Evolutionary conservation across 2,329 filamentous ascomycete genomes (phyloP), one percentile per base, ranked within the genome.

Genomic region (Epichloe sibirici): DNA sequence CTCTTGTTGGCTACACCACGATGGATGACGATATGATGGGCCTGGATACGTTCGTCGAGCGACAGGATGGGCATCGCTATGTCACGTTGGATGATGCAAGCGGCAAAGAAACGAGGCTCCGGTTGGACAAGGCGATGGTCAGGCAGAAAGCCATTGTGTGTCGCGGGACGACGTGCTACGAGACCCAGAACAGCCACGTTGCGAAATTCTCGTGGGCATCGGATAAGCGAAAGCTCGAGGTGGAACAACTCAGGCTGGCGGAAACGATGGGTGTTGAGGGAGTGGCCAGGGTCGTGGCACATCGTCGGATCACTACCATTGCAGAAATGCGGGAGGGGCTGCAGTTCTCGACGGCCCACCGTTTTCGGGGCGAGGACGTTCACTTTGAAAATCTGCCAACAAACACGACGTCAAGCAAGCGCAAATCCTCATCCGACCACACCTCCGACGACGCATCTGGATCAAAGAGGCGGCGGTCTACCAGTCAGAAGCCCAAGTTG

Each of bases 171-270:
- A 58, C 51, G 0, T 62, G 59, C 48, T 62, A 49, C 3, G n/a
- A 28, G 7, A 48, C 55, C 1, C 17, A 28, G 45, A 25, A 49
- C 13, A 34, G 48, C 8, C 25, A 55, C 0, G 53, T 61, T 6
- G 57, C 57, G 5, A 62, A 59, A 17, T 58, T 62, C 37, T 55
- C 55, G 8, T 55, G 53, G 45, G 34, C 38, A n/a, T 51, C 39
- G 2, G 44, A 53, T 8, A 42, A 47, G 28, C 53, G 49, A 9
- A 46, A 46, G 15, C 49, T 46, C 2, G 61, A 62, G 31, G 51
- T 55, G 3, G 21, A 48, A 11, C 48, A 59, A 0, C 51, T 61
- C 4, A 55, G 53, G 34, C 52, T 56, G 3, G 55, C 48, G 1
- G 51, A 55, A 21, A 40, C 56, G 7, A 44, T 51, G 9, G 54